Percentiles rank a stretch among this genome's conserved stretches.
Conservation (phyloP, 2,329 filamentous ascomycete species). For the Penicillium sp. region DNA sequence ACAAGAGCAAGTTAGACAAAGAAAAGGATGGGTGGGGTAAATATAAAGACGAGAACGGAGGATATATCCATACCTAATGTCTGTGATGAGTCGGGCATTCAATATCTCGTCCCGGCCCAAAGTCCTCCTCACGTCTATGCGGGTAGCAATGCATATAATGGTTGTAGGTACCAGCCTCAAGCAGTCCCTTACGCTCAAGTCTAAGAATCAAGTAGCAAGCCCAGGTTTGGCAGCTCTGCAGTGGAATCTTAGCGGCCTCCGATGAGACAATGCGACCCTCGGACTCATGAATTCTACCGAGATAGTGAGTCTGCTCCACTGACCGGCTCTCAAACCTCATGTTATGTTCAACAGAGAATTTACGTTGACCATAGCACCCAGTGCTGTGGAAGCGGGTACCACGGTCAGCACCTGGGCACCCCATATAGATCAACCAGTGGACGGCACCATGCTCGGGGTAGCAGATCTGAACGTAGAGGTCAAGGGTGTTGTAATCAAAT, state of each 20-base stretch:
- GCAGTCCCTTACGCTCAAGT: not conserved
- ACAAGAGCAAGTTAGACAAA: too few relatives aligned
- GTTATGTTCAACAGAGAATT: not conserved
- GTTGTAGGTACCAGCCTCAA: not conserved
- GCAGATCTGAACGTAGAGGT: slow-evolving; percentile 2
- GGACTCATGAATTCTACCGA: not conserved
- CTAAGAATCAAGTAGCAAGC: slow-evolving; percentile 3
- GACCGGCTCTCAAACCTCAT: not conserved
- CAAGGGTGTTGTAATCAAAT: not conserved
- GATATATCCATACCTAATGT: not conserved
- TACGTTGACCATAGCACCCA: not conserved
- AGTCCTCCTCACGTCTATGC: not conserved
- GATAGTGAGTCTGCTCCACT: not conserved
- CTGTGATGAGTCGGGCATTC: not conserved
- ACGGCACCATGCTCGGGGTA: not conserved
- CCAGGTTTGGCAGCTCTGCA: not conserved
- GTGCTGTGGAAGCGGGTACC: not conserved
- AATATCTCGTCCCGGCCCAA: not conserved
- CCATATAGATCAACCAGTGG: slow-evolving; percentile 1
- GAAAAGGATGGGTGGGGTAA: too few relatives aligned
- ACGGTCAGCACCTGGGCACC: not conserved
- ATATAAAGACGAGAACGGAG: too few relatives aligned
- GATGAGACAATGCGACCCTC: not conserved
- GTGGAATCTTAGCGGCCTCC: not conserved
- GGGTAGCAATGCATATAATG: not conserved